Base-by-base conservation (phyloP, 345 rosid genomes). In the Ricinus communis region DNA sequence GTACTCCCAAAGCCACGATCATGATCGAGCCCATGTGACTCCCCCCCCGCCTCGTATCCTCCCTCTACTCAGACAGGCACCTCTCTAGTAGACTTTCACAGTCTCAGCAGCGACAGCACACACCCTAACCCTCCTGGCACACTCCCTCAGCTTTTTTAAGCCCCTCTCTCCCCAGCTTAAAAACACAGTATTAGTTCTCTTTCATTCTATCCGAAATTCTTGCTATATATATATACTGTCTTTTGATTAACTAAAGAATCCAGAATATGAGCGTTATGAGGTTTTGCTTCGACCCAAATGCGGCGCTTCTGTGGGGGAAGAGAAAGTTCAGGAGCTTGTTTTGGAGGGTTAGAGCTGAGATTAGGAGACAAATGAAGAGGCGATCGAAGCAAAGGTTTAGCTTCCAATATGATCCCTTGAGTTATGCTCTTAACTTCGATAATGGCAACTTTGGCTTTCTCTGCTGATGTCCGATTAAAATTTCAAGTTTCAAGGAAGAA, bases 391-490 rank as follows among this genome's bases (percentile, higher is more conserved):
- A 75, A 65, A 84, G 72, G 43, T 76, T 77, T 73, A 86, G 87
- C 77, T 89, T 85, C 76, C 86, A 86, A 65, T 89, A 86, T 27
- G 95, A 91, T 68, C 85, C 93, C 27, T 79, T 85, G n/a, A 91
- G 90, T 50, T 91, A 91, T 71, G 86, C 93, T 78, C 97, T 91
- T 77, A 91, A 91, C 87, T 91, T 91, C 62, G 92, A 91, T 60
- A 79, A 83, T 61, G 89, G 87, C 75, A 82, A 88, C 86, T 87
- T 82, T 43, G 86, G 86, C 36, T 86, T 86, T 78, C 79, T 84
- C 69, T 84, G 90, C 72, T 82, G 81, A 82, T 71, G 4, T 33
- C 38, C 6, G n/a, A n/a, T n/a, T n/a, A n/a, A n/a, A n/a, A n/a
- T n/a, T n/a, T n/a, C n/a, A 33, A 6, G 38, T 33, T 33, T 33